Evolutionary conservation across 2,329 filamentous ascomycete species (phyloP), one percentile per base, ranked within the genome.

Genomic region (Didymella pomorum): DNA sequence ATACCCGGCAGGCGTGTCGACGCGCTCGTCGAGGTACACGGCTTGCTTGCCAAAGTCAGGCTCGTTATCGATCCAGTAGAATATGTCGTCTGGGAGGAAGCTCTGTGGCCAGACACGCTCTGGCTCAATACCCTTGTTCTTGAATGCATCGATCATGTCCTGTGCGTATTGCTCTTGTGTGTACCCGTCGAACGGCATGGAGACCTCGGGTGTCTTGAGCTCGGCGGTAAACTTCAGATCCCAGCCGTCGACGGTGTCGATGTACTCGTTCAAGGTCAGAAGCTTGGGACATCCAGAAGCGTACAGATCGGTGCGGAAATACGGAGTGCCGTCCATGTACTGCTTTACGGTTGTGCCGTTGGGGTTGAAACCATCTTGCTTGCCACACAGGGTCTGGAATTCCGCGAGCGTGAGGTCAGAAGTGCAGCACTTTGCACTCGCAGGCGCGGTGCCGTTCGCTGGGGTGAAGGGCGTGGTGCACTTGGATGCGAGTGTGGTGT

Each of bases 171-270:
- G 77, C 64, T 85, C 77, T 70, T 89, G 87, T 0, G 88, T 91
- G 79, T 89, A 91, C 20, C 80, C 80, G 12, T 82, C 71, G 71
- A 89, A 91, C 0, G 89, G 89, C 88, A 91, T 91, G n/a, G 81
- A 71, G n/a, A 91, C 85, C 64, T 84, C 79, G 33, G 79, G 88
- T 0, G 84, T 85, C 80, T 91, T 91, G 29, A 90, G 64, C 56
- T 75, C 73, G 1, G 73, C 65, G 1, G 73, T 73, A 61, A 71
- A 90, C 64, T 86, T 82, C 10, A 89, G 79, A 9, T 64, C 70
- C 35, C 85, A 87, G 41, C 86, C 79, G 64, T 89, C 80, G 48
- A 87, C 82, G 37, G 89, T 74, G 31, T 79, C 75, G 67, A 91
- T 88, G 75, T 86, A 88, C 62, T 88, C 84, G 63, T 85, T 81